Evolutionary conservation across 2,329 filamentous ascomycete genomes (phyloP), one percentile per base, ranked within the genome.

Genomic region (Dothiorella sarmentorum): DNA sequence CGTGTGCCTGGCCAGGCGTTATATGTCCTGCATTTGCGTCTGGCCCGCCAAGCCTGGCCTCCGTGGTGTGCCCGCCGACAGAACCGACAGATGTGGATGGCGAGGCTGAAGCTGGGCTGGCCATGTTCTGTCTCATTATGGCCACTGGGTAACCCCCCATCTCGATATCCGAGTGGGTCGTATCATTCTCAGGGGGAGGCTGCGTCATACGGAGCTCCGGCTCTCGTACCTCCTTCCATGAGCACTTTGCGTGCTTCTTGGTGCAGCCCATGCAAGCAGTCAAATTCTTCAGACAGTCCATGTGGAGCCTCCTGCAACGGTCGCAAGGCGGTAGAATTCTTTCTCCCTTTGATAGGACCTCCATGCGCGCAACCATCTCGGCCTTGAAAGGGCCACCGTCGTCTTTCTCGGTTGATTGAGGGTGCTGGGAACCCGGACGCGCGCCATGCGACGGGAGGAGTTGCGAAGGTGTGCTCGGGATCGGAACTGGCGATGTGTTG

Each of bases 231-330:
- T 88, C 85, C 64, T 86, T 89, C 91, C 91, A 96, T 13, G 85
- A 86, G 71, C 91, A 96, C 67, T 91, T 92, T 18, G 90, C 90
- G 69, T 96, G 91, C 70, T 95, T 95, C 71, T 90, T 92, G 0
- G 91, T 95, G 71, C 91, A 96, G 20, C 90, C 90, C 71, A 88
- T 85, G 68, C 91, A 96, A 7, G 90, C 90, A 0, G 90, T 95
- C 37, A 94, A 78, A 62, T 96, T 89, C 73, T 95, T 95, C 47
- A 92, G 78, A 62, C 91, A 96, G 60, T 90, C 85, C 75, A 91
- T 89, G 63, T 89, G 86, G 15, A 95, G 78, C 27, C 91, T 82
- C 43, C 91, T 82, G 69, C 91, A 96, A 35, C 90, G 81, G 69
- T 96, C 91, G 68, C 91, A 96, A 0, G 90, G 89, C 9, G 91